Evolutionary conservation across 306 rosid species (phyloP), one percentile per base, ranked within the genome.

Genomic region (Abrus pulchellus): DNA sequence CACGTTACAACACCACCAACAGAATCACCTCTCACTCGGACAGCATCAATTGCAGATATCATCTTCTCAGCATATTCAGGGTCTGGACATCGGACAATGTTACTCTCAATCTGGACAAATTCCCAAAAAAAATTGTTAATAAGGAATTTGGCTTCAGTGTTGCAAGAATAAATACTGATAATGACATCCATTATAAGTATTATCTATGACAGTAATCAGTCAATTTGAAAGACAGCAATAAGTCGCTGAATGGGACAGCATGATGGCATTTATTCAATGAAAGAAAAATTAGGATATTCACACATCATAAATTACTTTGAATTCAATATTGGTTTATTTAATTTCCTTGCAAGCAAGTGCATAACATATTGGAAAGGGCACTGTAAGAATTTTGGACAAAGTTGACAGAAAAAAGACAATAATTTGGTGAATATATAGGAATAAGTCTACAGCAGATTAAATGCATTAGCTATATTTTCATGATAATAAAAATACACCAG

Each of bases 51-150:
- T 70, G 97, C 98, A 67, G 89, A 79, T 75, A 93, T 96, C 99
- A 96, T 96, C 93, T 92, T 93, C 80, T 96, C 94, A 43, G 99
- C 99, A 74, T 89, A 93, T 85, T 92, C 94, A 48, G 98, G 88
- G 88, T 93, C 87, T 56, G 99, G 99, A 87, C 99, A 96, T 76
- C 99, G 88, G 62, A 90, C 98, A 52, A 96, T 96, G 72, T 93
- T 96, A 85, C 93, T 92, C 87, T 96, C 98, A 9, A 96, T 88
- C 99, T 93, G 92, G 84, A 28, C 43, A 79, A 49, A 29, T 60
- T 45, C 47, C 72, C 20, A 20, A 54, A 71, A 76, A 56, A 75
- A 59, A 49, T 66, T 28, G 63, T 63, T 64, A 83, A 72, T 20
- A 47, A 53, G 64, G 59, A 75, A 45, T 29, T 75, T 38, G 70